Percentiles rank a stretch among this genome's conserved stretches.
These are phyloP conservation scores for Tolypocladium ophioglossoides DNA, from an alignment of 2,329 filamentous ascomycete genomes.

Conservation along the genomic window DNA sequence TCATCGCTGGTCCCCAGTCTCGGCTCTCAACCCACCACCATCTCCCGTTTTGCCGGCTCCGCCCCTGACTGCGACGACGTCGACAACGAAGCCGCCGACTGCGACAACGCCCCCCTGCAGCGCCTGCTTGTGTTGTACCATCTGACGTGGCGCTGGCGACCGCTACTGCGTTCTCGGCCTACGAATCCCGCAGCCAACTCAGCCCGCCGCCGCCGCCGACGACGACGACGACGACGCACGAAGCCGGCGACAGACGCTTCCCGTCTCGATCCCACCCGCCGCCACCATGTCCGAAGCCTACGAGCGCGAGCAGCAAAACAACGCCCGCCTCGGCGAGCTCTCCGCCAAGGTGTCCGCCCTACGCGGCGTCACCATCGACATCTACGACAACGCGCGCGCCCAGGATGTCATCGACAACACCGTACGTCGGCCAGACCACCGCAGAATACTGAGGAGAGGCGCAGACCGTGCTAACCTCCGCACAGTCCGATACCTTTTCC, in stretches of 20 bases:
- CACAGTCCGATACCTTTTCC: slow-evolving; percentile 79
- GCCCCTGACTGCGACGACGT: neutral
- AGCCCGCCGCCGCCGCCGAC: neutral
- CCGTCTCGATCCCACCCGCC: neutral
- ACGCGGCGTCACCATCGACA: slow-evolving; percentile 90
- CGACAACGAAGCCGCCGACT: neutral
- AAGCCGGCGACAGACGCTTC: neutral
- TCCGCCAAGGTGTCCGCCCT: slow-evolving; percentile 84
- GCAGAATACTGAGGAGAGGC: neutral
- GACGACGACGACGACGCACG: neutral
- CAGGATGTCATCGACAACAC: slow-evolving; percentile 84
- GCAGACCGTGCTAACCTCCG: neutral
- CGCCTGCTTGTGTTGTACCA: neutral
- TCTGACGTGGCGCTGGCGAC: neutral
- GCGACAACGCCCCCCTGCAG: neutral
- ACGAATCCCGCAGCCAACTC: neutral
- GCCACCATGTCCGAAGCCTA: slow-evolving; percentile 60
- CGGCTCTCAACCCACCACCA: neutral
- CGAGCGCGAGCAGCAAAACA: slow-evolving; percentile 83
- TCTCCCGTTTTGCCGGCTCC: neutral
- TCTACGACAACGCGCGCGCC: slow-evolving; percentile 88
- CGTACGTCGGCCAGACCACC: slow-evolving; percentile 34
- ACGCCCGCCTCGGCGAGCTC: slow-evolving; percentile 84
- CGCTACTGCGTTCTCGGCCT: neutral
- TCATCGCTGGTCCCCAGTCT: neutral